Conservation (phyloP, 768 basidiomycete species). For the Kwoniella sp. region DNA sequence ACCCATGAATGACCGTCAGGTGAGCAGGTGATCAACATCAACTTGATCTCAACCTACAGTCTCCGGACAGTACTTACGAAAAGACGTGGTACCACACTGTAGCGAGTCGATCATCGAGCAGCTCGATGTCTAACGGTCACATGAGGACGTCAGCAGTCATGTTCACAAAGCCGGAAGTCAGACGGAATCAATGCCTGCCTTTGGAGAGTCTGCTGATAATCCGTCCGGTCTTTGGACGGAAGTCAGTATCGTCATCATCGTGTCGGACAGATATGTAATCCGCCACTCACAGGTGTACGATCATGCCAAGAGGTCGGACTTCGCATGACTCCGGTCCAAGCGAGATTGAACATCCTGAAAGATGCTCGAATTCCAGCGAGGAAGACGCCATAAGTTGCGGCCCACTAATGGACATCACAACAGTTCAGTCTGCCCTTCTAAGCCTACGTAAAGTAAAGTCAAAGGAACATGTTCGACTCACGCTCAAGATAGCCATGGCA, state of each 20-base stretch:
- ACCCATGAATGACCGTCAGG: slow-evolving; percentile 12
- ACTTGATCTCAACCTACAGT: neutral
- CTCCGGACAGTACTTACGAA: slow-evolving; percentile 21
- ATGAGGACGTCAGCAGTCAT: neutral
- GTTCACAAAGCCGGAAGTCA: too few species aligned
- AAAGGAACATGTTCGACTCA: slow-evolving; percentile 7
- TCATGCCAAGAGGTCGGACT: slow-evolving; percentile 73
- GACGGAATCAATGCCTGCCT: too few species aligned
- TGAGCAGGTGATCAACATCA: neutral
- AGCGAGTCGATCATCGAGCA: slow-evolving; percentile 51
- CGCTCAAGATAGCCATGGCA: slow-evolving; percentile 25
- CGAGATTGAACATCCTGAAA: slow-evolving; percentile 63
- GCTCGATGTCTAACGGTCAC: slow-evolving; percentile 44
- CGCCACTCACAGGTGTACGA: slow-evolving; percentile 59
- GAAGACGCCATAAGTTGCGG: slow-evolving; percentile 40
- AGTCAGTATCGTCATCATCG: neutral
- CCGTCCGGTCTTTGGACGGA: slow-evolving; percentile 32
- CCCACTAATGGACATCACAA: slow-evolving; percentile 2
- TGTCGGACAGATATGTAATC: neutral
- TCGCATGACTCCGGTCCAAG: slow-evolving; percentile 63
- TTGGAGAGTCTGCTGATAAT: slow-evolving; percentile 48
- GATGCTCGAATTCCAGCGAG: slow-evolving; percentile 57
- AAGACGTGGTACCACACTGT: slow-evolving; percentile 34
- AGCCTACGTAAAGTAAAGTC: too few species aligned
- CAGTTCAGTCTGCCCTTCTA: too few species aligned